Conservation (phyloP, 2,329 filamentous ascomycete species). For the Talaromyces pinophilus region DNA sequence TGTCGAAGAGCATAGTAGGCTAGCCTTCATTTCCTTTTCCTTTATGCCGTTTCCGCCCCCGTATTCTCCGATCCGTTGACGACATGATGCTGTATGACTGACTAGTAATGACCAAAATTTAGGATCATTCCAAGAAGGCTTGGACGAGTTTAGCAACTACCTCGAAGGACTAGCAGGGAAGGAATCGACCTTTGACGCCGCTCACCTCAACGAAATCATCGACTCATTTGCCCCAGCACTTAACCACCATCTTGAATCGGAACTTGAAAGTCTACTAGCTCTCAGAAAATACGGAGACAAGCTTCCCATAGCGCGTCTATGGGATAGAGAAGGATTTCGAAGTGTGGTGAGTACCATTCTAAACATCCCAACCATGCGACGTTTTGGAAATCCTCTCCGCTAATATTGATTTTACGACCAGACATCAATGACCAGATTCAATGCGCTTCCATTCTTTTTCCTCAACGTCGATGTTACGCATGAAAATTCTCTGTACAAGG, state of each 20-base stretch:
- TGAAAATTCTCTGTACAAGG: constrained; percentile 16
- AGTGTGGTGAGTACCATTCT: constrained; percentile 14
- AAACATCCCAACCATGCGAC: neutral
- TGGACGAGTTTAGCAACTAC: constrained; percentile 7
- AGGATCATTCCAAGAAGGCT: constrained; percentile 11
- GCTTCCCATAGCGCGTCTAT: constrained; percentile 9
- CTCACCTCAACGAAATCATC: constrained; percentile 16
- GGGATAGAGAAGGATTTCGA: constrained; percentile 17
- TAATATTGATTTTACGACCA: neutral
- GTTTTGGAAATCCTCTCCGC: neutral
- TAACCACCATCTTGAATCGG: constrained; percentile 15
- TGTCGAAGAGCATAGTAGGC: constrained; percentile 37
- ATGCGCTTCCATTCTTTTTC: constrained; percentile 21
- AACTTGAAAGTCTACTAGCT: constrained; percentile 1
- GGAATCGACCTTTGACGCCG: constrained; percentile 10
- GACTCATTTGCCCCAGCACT: constrained; percentile 18
- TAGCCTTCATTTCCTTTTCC: neutral
- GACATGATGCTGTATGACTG: neutral
- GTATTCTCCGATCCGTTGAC: too few relatives aligned
- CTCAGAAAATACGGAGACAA: constrained; percentile 14
- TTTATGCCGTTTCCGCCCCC: neutral
- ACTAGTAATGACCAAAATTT: neutral
- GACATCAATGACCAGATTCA: constrained; percentile 19
- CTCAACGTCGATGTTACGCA: constrained; percentile 18
- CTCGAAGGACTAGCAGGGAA: constrained; percentile 13